Evolutionary conservation across 352 stramenopile genomes (phyloP), one percentile per base, ranked within the genome.

Genomic region (Pythium graminicola): DNA sequence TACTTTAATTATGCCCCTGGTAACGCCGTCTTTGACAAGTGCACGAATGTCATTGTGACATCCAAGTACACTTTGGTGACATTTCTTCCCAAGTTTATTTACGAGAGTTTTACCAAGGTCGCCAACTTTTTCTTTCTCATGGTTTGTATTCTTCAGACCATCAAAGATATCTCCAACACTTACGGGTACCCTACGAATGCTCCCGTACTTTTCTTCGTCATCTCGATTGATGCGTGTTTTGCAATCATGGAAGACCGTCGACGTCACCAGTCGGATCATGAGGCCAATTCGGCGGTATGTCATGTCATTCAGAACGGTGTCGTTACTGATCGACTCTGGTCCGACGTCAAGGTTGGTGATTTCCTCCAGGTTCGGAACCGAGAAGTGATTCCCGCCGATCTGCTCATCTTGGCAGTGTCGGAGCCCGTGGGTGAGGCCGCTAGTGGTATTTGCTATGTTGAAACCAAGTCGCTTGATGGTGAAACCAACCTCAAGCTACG

Each of bases 41-140:
- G 73, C 53, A 73, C 70, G 17, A 97, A 97, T 61, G 50, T 93
- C 10, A 73, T 97, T 5, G 69, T 92, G 6, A 97, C 89, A 60
- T 93, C 85, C 62, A 96, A 96, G 72, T 97, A 95, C 69, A 89
- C 78, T 32, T 43, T 76, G 16, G 64, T 89, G 23, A 94, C 76
- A 42, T 96, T 97, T 54, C 36, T 95, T 27, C 79, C 85, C 41
- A 93, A 90, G 50, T 96, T 96, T 38, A 54, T 97, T 1, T 86
- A 75, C 48, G 84, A 97, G 60, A 85, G 73, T 58, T 94, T 94
- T 58, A 72, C 65, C 32, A 95, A 96, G 48, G 76, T 96, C 27
- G 89, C 90, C 59, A 97, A 97, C 57, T 85, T 96, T 41, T 97
- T 96, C 65, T 97, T 97, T 54, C 73, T 97, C 36, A 73, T 96